Conservation (phyloP, 345 rosid species). For the Boechera retrofracta region DNA sequence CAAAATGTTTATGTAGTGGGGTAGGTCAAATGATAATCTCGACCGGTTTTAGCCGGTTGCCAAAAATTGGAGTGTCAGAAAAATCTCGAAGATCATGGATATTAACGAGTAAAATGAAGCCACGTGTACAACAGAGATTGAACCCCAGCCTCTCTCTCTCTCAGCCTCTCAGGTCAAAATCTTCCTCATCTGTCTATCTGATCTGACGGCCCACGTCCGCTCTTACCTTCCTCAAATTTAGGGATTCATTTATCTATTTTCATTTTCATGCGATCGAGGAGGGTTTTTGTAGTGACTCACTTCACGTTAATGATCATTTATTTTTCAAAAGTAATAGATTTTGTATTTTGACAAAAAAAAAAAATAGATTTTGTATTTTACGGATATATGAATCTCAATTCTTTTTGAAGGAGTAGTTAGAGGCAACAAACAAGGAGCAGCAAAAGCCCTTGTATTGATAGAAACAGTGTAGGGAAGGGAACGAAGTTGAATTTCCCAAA, state of each 20-base stretch:
- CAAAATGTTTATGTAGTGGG: constrained; percentile 29
- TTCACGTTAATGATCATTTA: too few relatives aligned
- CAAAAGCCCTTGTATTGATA: too few relatives aligned
- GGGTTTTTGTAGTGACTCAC: too few relatives aligned
- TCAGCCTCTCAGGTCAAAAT: constrained; percentile 14
- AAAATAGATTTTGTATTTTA: too few relatives aligned
- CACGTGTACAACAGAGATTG: constrained; percentile 44
- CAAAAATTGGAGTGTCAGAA: constrained; percentile 36
- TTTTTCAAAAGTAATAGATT: too few relatives aligned
- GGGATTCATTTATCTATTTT: not conserved
- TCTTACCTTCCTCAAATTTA: constrained; percentile 38
- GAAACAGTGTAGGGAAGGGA: too few relatives aligned
- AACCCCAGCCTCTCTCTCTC: constrained; percentile 40
- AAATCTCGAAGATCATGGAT: constrained; percentile 39
- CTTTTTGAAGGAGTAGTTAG: too few relatives aligned
- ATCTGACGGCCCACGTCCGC: constrained; percentile 39
- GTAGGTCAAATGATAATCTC: constrained; percentile 27
- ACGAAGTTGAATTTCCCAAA: too few relatives aligned
- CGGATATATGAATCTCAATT: too few relatives aligned
- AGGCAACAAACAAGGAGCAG: too few relatives aligned
- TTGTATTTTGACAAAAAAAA: too few relatives aligned
- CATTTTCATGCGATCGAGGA: too few relatives aligned
- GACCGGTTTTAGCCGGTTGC: constrained; percentile 39
- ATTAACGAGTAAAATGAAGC: constrained; percentile 16
- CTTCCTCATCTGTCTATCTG: constrained; percentile 32